Percentiles rank a stretch among this genome's conserved stretches.
These are phyloP conservation scores for Pseudonitzschia pungens DNA, from an alignment of 108 stramenopile genomes.

Conservation along the genomic window DNA sequence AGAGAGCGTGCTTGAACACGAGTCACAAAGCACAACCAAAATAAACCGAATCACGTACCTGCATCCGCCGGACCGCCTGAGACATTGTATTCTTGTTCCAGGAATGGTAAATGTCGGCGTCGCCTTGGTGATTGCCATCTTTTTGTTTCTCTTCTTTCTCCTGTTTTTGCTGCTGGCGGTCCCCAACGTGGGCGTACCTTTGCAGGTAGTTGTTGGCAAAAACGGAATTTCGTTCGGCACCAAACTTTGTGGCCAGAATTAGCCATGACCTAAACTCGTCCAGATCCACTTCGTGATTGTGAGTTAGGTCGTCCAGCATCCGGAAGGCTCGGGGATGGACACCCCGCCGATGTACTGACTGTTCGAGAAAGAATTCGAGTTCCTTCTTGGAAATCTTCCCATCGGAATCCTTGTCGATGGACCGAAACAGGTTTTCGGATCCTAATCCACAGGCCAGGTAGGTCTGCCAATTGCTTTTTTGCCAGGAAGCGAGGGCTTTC, in stretches of 20 bases:
- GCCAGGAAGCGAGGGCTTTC: slow-evolving; percentile 15
- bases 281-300: slow-evolving; percentile 19
- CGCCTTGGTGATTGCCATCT: not conserved
- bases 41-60: not conserved
- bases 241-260: slow-evolving; percentile 58
- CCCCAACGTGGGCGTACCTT: slow-evolving; percentile 43
- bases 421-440: slow-evolving; percentile 50
- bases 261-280: slow-evolving; percentile 58
- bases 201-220: slow-evolving; percentile 29
- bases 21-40: slow-evolving; percentile 11
- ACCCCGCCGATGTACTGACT: slow-evolving; percentile 15
- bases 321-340: slow-evolving; percentile 34
- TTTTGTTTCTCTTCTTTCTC: not conserved
- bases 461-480: slow-evolving; percentile 41
- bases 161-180: slow-evolving; percentile 6
- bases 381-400: slow-evolving; percentile 39
- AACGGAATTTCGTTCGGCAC: slow-evolving; percentile 38
- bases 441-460: slow-evolving; percentile 60
- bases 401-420: slow-evolving; percentile 50
- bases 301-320: slow-evolving; percentile 23
- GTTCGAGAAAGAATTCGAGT: slow-evolving; percentile 51
- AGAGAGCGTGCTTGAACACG: no score
- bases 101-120: slow-evolving; percentile 13
- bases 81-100: slow-evolving; percentile 41
- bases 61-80: slow-evolving; percentile 32